Evolutionary conservation across 1,139 yeast genomes (phyloP).

Genomic region (Zygosaccharomyces pseudobailii): DNA sequence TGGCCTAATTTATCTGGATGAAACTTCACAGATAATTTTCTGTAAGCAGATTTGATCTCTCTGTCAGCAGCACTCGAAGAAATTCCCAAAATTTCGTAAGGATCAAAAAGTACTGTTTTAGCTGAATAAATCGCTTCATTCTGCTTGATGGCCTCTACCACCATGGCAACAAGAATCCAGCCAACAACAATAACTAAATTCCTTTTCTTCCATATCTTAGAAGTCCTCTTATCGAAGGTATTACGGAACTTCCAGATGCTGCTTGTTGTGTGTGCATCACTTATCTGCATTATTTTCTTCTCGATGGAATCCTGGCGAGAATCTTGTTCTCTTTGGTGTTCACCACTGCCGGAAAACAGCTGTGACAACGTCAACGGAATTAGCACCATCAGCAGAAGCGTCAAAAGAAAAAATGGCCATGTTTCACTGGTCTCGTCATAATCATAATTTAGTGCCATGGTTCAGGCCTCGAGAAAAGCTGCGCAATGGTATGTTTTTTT

Average conservation of each 20-base stretch:
- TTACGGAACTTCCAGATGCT: conserved; percentile 42
- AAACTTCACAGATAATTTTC: conserved; percentile 78
- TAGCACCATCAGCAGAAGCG: conserved; percentile 60
- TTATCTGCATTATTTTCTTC: conserved; percentile 15
- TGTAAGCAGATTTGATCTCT: conserved; percentile 75
- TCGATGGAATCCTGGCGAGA: conserved; percentile 16
- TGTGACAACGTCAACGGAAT: conserved; percentile 61
- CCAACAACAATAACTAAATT: conserved; percentile 52
- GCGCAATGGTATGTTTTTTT: background rate
- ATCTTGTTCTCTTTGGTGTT: conserved; percentile 8
- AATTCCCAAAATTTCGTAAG: conserved; percentile 80
- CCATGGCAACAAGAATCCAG: conserved; percentile 56
- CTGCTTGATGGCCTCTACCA: conserved; percentile 47
- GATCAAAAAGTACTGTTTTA: conserved; percentile 66
- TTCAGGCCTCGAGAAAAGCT: background rate
- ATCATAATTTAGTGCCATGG: conserved; percentile 42
- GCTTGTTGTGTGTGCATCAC: conserved; percentile 35
- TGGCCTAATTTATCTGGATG: conserved; percentile 90
- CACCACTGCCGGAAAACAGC: conserved; percentile 18
- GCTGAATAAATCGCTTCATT: conserved; percentile 39
- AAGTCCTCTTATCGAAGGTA: conserved; percentile 33
- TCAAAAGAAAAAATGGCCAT: conserved; percentile 90
- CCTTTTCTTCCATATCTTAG: conserved; percentile 44
- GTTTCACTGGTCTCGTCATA: conserved; percentile 92
- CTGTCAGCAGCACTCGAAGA: conserved; percentile 65